Conservation (phyloP, 1,139 yeast species). For the Yamadazyma blattariae region DNA sequence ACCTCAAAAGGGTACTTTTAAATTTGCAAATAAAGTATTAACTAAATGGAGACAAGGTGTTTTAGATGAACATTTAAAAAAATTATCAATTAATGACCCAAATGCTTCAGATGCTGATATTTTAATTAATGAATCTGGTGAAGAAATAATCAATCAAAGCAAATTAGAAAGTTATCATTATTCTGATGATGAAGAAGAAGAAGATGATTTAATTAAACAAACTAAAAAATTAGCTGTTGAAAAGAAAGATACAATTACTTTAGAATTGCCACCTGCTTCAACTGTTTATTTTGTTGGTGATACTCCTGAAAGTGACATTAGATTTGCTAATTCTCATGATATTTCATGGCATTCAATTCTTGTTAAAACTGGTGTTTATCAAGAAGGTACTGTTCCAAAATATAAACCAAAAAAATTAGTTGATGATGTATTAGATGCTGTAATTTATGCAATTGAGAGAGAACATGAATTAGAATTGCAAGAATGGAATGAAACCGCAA, state of each 20-base stretch:
- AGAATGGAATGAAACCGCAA: constrained; percentile 65
- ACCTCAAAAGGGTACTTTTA: constrained; percentile 82
- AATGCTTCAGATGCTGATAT: constrained; percentile 46
- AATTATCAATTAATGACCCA: constrained; percentile 45
- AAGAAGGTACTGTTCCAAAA: constrained; percentile 74
- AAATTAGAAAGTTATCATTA: constrained; percentile 38
- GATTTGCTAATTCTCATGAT: constrained; percentile 86
- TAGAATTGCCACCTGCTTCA: constrained; percentile 76
- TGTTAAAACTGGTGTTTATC: constrained; percentile 85
- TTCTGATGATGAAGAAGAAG: constrained; percentile 24
- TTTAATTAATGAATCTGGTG: constrained; percentile 47
- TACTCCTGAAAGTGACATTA: constrained; percentile 87
- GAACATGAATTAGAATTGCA: constrained; percentile 68
- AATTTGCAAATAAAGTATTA: constrained; percentile 73
- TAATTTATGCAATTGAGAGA: constrained; percentile 75
- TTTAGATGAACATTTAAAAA: constrained; percentile 67
- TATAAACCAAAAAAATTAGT: constrained; percentile 73
- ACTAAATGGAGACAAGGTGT: constrained; percentile 77
- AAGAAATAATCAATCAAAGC: constrained; percentile 44
- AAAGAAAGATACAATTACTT: constrained; percentile 37
- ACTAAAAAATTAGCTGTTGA: constrained; percentile 25
- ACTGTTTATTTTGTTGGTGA: constrained; percentile 89
- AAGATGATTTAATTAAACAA: constrained; percentile 8
- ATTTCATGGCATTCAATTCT: constrained; percentile 79
- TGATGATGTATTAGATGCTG: constrained; percentile 77